Conservation (phyloP, 495 filamentous ascomycete species). For the Mycothermus thermophilus region DNA sequence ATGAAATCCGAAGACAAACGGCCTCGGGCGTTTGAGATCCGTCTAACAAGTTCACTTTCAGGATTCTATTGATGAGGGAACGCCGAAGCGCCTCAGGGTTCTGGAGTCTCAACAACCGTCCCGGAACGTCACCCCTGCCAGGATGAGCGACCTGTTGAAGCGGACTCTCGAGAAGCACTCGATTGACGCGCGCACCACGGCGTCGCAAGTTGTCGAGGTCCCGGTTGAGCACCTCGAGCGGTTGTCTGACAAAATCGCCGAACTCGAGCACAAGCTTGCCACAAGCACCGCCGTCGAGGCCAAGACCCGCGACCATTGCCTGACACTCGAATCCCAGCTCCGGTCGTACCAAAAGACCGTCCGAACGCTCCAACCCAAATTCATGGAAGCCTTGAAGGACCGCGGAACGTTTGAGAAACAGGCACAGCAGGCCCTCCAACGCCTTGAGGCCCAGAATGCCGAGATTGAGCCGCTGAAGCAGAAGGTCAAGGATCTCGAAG, state of each 20-base stretch:
- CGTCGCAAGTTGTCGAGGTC: slow-evolving; percentile 12
- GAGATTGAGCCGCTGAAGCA: slow-evolving; percentile 37
- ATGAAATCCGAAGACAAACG: neutral
- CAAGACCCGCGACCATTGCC: slow-evolving; percentile 15
- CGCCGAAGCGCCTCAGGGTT: slow-evolving; percentile 12
- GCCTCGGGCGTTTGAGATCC: no score
- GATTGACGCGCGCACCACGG: neutral
- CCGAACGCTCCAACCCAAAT: slow-evolving; percentile 17
- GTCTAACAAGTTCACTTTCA: slow-evolving; percentile 5
- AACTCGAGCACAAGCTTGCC: slow-evolving; percentile 15
- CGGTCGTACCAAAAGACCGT: slow-evolving; percentile 16
- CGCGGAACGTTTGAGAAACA: slow-evolving; percentile 24
- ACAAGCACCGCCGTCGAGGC: slow-evolving; percentile 13
- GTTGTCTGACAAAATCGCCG: slow-evolving; percentile 20
- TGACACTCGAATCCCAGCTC: slow-evolving; percentile 19
- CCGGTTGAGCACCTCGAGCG: slow-evolving; percentile 24
- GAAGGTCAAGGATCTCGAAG: slow-evolving; percentile 32
- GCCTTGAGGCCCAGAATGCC: slow-evolving; percentile 25
- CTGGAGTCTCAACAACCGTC: slow-evolving; percentile 5
- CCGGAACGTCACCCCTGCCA: slow-evolving; percentile 4
- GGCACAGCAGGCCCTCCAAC: slow-evolving; percentile 17
- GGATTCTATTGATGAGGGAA: slow-evolving; percentile 20
- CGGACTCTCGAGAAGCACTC: slow-evolving; percentile 8
- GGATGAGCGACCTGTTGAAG: slow-evolving; percentile 16
- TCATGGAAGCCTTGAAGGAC: slow-evolving; percentile 25